Evolutionary conservation across 2,329 filamentous ascomycete genomes (phyloP), one percentile per base, ranked within the genome.

Genomic region (Knoxdaviesia capensis): DNA sequence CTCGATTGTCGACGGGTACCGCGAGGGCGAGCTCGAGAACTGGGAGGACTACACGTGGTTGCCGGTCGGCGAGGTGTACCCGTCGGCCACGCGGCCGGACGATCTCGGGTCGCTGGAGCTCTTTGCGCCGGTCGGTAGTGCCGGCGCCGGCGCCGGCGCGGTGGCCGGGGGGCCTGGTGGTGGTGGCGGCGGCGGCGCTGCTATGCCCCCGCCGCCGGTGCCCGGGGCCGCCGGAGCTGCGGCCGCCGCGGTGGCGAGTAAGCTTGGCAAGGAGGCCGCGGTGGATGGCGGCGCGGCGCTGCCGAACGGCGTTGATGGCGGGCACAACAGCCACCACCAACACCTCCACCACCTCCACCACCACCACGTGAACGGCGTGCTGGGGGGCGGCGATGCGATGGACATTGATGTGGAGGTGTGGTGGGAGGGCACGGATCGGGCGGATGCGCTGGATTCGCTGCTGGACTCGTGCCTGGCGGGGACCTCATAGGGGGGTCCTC

Each of bases 11-110:
- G 72, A 76, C 46, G 70, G 71, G 5, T 86, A 82, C 52, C 68
- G 80, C 32, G 84, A 90, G 53, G 79, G 80, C 43, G 81, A 86
- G 54, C 63, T 85, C 9, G 80, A 85, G 49, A 65, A 71, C 44
- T 77, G 71, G 63, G 58, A 71, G 38, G 70, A 77, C 49, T 74
- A 76, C 50, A 68, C 69, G 1, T 74, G 63, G 54, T 49, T 70
- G 29, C 60, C 65, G 11, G 61, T 59, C 31, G 41, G 56, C 46
- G 45, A 53, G n/a, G n/a, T n/a, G n/a, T n/a, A n/a, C n/a, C n/a
- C n/a, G n/a, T n/a, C n/a, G n/a, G n/a, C n/a, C n/a, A n/a, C n/a
- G n/a, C n/a, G n/a, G n/a, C n/a, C n/a, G n/a, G n/a, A n/a, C n/a
- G n/a, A n/a, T n/a, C n/a, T n/a, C n/a, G n/a, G n/a, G n/a, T n/a